Conservation (phyloP, 1,284 basidiomycete species). For the Cyathus pygmaeus region DNA sequence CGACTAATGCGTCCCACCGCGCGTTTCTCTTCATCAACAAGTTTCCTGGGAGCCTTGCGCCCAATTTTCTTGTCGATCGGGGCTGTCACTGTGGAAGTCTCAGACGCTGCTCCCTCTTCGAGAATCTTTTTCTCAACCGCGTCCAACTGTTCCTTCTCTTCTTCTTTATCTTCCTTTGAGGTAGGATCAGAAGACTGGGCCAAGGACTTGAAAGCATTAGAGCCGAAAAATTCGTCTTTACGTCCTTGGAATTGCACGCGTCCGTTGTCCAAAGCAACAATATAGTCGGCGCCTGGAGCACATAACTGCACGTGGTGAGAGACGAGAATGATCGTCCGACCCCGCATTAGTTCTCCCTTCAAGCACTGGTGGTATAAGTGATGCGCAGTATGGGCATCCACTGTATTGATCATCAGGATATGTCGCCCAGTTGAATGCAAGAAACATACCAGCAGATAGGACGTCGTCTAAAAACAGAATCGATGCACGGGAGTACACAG, state of each 20-base stretch:
- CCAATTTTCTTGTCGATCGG: conserved; percentile 1
- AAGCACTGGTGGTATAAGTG: conserved; percentile 85
- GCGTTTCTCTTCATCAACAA: conserved; percentile 66
- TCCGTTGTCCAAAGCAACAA: conserved; percentile 87
- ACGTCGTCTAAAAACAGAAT: conserved; percentile 92
- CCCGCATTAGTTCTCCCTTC: conserved; percentile 81
- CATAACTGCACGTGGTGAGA: conserved; percentile 88
- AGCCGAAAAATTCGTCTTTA: conserved; percentile 1
- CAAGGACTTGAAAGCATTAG: background rate
- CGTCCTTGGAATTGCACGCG: conserved; percentile 60
- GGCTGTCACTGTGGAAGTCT: conserved; percentile 47
- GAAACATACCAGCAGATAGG: conserved; percentile 67
- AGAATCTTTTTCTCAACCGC: background rate
- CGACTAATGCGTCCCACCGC: conserved; percentile 85
- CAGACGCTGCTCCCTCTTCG: conserved; percentile 9
- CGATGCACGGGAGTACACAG: conserved; percentile 92
- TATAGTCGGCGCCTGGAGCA: conserved; percentile 71
- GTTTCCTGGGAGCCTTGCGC: conserved; percentile 2
- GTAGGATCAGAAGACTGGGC: background rate
- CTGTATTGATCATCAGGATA: conserved; percentile 35
- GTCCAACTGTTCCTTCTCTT: background rate
- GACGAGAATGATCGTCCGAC: conserved; percentile 86
- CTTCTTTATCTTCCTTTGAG: background rate
- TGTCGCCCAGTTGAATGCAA: background rate
- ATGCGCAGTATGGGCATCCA: conserved; percentile 88